phyloP scores from a whole-genome alignment of 441 rosid genomes.

The Gossypium laxum region DNA sequence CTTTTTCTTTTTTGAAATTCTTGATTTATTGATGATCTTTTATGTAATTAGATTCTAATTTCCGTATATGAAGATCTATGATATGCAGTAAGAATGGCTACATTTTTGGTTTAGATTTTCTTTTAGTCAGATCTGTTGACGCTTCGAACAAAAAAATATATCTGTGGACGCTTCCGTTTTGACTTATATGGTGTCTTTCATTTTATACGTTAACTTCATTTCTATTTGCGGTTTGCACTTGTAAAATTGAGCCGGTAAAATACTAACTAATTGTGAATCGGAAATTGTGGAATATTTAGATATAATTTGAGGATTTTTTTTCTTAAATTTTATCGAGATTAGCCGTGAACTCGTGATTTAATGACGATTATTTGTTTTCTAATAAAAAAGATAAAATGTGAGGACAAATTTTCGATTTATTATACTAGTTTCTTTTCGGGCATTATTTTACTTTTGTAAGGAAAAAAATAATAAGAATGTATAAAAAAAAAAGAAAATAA shows the following conservation, averaged over 20 bases:
- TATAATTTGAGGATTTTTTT: not conserved
- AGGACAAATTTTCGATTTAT: not conserved
- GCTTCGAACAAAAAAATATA: not conserved
- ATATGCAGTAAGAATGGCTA: not conserved
- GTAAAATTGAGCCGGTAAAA: not conserved
- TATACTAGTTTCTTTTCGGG: not conserved
- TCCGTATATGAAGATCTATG: not conserved
- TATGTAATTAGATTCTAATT: not conserved
- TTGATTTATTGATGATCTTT: not conserved
- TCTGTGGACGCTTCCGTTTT: not conserved
- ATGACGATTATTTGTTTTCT: not conserved
- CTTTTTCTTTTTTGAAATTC: not conserved
- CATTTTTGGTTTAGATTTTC: not conserved
- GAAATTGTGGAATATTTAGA: not conserved
- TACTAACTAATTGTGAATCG: not conserved
- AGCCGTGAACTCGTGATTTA: not conserved
- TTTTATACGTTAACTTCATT: not conserved
- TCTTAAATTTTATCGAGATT: not conserved
- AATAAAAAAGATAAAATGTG: not conserved
- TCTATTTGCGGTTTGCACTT: not conserved
- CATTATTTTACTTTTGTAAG: not conserved
- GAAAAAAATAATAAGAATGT: no score
- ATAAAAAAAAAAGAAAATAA: not conserved
- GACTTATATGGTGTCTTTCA: not conserved
- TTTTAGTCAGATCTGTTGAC: constrained; percentile 2